Base-by-base conservation (phyloP, 2,329 filamentous ascomycete genomes). In the Calonectria pauciramosa region DNA sequence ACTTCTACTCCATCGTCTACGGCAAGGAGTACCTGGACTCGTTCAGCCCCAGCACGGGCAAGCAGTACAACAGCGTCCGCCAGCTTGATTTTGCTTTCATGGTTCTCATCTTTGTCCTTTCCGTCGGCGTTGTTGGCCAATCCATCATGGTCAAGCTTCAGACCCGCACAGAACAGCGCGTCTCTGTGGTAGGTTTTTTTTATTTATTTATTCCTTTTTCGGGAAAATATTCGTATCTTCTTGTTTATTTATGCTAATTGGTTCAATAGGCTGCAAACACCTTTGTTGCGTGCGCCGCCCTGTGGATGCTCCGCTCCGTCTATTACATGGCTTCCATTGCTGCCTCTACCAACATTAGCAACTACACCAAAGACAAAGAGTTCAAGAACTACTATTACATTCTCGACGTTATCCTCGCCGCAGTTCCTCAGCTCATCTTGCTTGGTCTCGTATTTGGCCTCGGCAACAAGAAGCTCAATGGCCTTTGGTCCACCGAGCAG, bases 381-480 rank as follows among this genome's bases (percentile, higher is more conserved):
- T 75, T 47, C 9, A n/a, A 73, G 5, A 36, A 28, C 2, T 77
- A 75, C 38, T 75, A 76, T 20, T 52, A 74, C 32, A 74, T 84
- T 3, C 47, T 83, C 26, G 70, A 80, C 1, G 68, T 79, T 23
- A 4, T 84, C 51, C 75, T 84, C 10, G 63, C 56, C 8, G 67
- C 73, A 2, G 83, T 80, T 79, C 77, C 80, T 0, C 70, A 75
- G 3, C 80, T 86, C 34, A 66, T 79, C 10, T 68, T 82, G 4
- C 75, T 83, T 9, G 65, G 71, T 16, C 38, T 84, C 16, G 70
- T 83, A 1, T 83, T 82, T 47, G 71, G 73, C 10, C 70, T 85
- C 3, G 83, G 82, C 0, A 66, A 59, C 4, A 79, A 77, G 11
- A 82, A 78, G 26, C 36, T 63, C 7, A 78, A 78, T 9, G 83